Evolutionary conservation across 306 rosid genomes (phyloP).

Genomic region (Acacia crassicarpa): DNA sequence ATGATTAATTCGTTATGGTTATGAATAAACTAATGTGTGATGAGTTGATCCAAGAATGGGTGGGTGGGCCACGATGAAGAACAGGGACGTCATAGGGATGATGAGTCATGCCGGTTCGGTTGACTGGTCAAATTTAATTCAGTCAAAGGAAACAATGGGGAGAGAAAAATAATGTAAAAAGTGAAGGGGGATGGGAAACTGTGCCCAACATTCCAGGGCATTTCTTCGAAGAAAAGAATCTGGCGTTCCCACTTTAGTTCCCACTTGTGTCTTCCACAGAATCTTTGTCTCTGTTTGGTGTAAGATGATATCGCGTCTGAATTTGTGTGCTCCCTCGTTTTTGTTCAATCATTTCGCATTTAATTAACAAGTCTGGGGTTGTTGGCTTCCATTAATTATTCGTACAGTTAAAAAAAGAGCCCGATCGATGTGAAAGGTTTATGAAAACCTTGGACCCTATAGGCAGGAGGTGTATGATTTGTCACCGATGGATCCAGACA

Average conservation of each 20-base stretch:
- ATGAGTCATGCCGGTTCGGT: constrained; percentile 44
- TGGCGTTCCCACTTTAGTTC: constrained; percentile 34
- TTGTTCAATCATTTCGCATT: constrained; percentile 13
- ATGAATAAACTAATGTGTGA: neutral
- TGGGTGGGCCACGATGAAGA: constrained; percentile 32
- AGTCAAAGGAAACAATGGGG: constrained; percentile 37
- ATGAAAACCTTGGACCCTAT: neutral
- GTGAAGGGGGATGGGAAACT: constrained; percentile 36
- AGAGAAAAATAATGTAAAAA: constrained; percentile 33
- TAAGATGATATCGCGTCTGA: neutral
- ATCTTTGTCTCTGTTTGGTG: constrained; percentile 27
- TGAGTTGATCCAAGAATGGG: constrained; percentile 16
- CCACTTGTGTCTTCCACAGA: constrained; percentile 10
- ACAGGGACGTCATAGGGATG: constrained; percentile 28
- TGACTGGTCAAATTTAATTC: constrained; percentile 63
- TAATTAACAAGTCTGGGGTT: neutral
- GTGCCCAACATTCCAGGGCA: constrained; percentile 41
- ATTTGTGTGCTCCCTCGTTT: constrained; percentile 17
- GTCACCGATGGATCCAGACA: neutral
- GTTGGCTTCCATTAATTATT: neutral
- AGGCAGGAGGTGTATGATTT: neutral
- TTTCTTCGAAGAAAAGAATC: constrained; percentile 48
- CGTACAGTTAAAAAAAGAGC: neutral
- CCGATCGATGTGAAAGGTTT: neutral
- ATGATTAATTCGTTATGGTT: neutral